Base-by-base conservation (phyloP, 371 early-diverging fungal species). In the Cladochytrium tenue region DNA sequence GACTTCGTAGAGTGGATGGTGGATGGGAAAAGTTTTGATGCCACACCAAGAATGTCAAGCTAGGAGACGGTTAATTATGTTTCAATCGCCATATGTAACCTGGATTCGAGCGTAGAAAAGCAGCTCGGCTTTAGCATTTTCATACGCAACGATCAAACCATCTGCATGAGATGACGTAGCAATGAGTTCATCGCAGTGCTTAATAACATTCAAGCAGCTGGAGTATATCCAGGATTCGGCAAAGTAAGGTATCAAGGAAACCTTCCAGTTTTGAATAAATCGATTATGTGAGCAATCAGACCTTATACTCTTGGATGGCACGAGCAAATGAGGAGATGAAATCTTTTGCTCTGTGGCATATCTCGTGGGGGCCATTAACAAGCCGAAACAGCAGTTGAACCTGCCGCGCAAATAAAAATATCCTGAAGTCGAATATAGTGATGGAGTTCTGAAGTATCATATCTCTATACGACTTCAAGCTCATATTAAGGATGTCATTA, bases 391-490 rank as follows among this genome's bases (percentile, higher is more conserved):
- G 73, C 71, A 96, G 77, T 50, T 85, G 85, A 28, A 88, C 85
- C 71, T 96, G 98, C 27, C 95, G 79, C 15, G 91, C 93, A 75
- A 96, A 95, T 3, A 97, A 79, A 72, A 96, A 97, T 56, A 91
- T 86, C 56, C 95, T 88, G 63, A 96, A 95, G 76, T 97, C 98
- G 75, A 95, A 96, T 30, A 96, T 90, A 0, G 92, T 83, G 52
- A 95, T 93, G n/a, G 84, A 83, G 78, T 92, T 96, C 70, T 94
- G 91, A 57, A 89, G 86, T 69, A 96, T 94, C 78, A 88, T 76
- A 33, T 92, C 90, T 30, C 94, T 85, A 68, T 95, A 97, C 3
- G 89, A 88, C 74, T 94, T 95, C 36, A 83, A 83, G 33, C 81
- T 79, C 35, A 89, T 73, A 60, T 92, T 87, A 23, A 95, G 77